These are phyloP conservation scores for Ceratocystis destructans DNA, from an alignment of 2,329 filamentous ascomycete genomes.

Conservation along the genomic window DNA sequence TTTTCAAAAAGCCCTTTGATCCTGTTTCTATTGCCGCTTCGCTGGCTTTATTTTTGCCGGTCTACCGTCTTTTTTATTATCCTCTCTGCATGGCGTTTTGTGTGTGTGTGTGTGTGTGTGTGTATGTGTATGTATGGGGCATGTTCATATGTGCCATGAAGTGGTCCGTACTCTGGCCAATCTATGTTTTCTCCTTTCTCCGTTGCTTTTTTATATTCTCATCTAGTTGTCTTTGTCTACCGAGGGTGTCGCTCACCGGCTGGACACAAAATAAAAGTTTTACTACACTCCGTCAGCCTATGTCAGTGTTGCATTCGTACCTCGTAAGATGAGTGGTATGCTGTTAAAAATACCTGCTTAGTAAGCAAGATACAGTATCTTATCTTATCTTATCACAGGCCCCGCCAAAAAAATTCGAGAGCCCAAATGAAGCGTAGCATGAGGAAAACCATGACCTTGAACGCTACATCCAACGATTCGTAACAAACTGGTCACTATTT, in stretches of 20 bases:
- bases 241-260: neutral
- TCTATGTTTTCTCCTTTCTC: neutral
- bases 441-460: neutral
- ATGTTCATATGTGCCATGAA: too few relatives aligned
- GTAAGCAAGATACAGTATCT: neutral
- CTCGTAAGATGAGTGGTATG: too few relatives aligned
- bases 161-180: neutral
- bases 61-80: neutral
- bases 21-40: neutral
- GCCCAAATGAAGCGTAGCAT: neutral
- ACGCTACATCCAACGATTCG: neutral
- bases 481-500: neutral
- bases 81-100: slow-evolving; percentile 12
- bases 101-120: neutral
- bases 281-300: neutral
- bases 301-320: neutral
- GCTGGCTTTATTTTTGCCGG: neutral
- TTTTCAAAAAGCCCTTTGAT: neutral
- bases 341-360: neutral
- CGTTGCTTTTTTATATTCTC: neutral
- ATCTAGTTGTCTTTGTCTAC: neutral
- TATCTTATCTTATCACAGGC: slow-evolving; percentile 17
- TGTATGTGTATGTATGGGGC: slow-evolving; percentile 11
- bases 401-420: slow-evolving; percentile 18
- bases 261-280: neutral